Base-by-base conservation (phyloP, 495 filamentous ascomycete species). In the Jackrogersella minutella region DNA sequence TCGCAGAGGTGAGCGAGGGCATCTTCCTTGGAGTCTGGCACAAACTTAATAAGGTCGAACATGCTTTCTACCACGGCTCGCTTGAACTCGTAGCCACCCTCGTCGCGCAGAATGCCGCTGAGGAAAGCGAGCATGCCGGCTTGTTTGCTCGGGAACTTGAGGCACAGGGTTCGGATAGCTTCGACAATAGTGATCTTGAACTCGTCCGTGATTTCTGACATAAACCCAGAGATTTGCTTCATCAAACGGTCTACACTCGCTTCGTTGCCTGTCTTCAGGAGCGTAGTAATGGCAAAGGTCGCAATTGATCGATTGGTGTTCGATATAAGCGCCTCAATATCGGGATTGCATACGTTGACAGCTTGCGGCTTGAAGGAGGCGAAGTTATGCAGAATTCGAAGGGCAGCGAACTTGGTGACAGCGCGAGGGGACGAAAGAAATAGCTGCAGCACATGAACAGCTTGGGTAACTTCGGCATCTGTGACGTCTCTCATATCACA, bases 141-240 rank as follows among this genome's bases (percentile, higher is more conserved):
- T 78, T 98, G 96, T 78, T 99, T 98, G 82, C 86, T 93, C 9
- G 93, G 94, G 79, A 99, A 99, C 77, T 99, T 99, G 68, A 99
- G 82, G 74, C 94, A 97, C 19, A 99, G 79, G 5, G 95, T 97
- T 37, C 96, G 89, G 69, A 98, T 97, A 34, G 95, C 96, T 78
- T 98, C 95, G 33, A 99, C 94, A 73, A 99, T 96, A 33, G 96
- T 98, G 73, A 99, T 96, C 81, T 98, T 98, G 83, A 99, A 99
- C 76, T 98, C 95, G 75, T 99, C 93, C 5, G 93, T 96, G 68
- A 97, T 97, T 77, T 97, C 93, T 10, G 92, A 91, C 93, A 97
- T 97, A 81, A 97, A 96, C 36, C 91, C 91, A 13, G 91, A 92
- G 59, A 97, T 97, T 76, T 98, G 95, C 82, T 97, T 97, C 92